Percentiles rank a stretch among this genome's conserved stretches.
phyloP scores from a whole-genome alignment of 2,329 filamentous ascomycete species.

The Penicillium sumatraense region DNA sequence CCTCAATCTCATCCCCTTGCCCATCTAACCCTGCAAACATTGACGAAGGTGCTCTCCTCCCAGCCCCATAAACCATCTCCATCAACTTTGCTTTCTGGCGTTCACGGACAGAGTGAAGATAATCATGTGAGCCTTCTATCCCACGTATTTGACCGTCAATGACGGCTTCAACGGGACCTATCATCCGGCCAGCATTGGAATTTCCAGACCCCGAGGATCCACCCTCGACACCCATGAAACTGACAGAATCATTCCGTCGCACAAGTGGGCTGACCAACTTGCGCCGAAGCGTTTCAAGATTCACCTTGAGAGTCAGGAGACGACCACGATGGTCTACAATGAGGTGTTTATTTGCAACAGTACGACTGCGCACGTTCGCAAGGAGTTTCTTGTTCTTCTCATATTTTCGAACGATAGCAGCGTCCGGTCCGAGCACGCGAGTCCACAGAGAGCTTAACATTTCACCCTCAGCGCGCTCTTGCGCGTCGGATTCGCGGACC shows the following conservation, averaged over 20 bases:
- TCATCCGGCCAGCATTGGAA: slow-evolving; percentile 56
- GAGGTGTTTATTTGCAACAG: slow-evolving; percentile 83
- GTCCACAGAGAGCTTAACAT: slow-evolving; percentile 86
- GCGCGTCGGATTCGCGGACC: slow-evolving; percentile 77
- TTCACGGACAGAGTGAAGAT: slow-evolving; percentile 75
- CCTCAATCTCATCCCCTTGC: slow-evolving; percentile 19
- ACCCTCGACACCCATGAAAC: slow-evolving; percentile 38
- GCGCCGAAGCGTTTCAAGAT: slow-evolving; percentile 79
- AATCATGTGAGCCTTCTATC: slow-evolving; percentile 76
- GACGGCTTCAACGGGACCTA: slow-evolving; percentile 61
- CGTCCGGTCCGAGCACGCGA: slow-evolving; percentile 76
- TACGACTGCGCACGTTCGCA: slow-evolving; percentile 76
- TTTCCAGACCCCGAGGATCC: slow-evolving; percentile 18
- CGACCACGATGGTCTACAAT: slow-evolving; percentile 86
- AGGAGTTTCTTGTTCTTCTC: slow-evolving; percentile 86
- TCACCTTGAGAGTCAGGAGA: slow-evolving; percentile 81
- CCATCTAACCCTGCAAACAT: slow-evolving; percentile 28
- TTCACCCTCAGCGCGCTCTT: slow-evolving; percentile 80
- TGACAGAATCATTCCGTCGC: slow-evolving; percentile 62
- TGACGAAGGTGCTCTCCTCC: slow-evolving; percentile 34
- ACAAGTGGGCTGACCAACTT: slow-evolving; percentile 87
- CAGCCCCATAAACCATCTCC: slow-evolving; percentile 73
- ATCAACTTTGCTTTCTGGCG: slow-evolving; percentile 82
- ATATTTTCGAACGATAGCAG: slow-evolving; percentile 79
- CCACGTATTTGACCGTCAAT: slow-evolving; percentile 82